Evolutionary conservation across 257 asterid species (phyloP), one percentile per base, ranked within the genome.

Genomic region (Solanum pinnatisectum): DNA sequence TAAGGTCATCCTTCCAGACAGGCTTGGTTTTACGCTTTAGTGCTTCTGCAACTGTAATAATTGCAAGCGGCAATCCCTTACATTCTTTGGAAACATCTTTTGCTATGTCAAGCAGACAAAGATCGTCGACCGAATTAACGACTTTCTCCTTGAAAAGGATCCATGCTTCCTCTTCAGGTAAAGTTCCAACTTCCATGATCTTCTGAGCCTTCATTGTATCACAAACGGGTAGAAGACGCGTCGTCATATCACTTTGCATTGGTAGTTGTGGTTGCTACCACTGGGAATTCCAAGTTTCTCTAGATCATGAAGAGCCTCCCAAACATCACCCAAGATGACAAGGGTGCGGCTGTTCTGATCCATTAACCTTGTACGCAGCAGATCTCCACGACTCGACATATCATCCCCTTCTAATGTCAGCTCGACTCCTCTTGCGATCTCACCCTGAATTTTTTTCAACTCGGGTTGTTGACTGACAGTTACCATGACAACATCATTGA

Each of bases 41-140:
- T 16, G 88, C 87, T 30, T 33, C 60, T 18, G 83, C 88, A 27
- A 68, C 77, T 42, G 27, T 40, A 14, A 67, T 30, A 37, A 89
- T 71, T 63, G 72, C 90, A 42, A 89, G 81, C 4, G 90, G 90
- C 39, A 89, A 16, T 12, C 89, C 90, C 63, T 40, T 27, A 39
- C 87, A 89, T 52, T 89, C 87, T 14, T 46, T 5, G 5, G 87
- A 56, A 16, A 86, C 86, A 2, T 46, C 46, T 81, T 70, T 2
- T 8, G 85, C 87, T 14, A 32, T 56, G 22, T 1, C 15, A 40
- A 2, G 9, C 4, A 44, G 18, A 25, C 30, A 18, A 76, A 23
- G 40, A 23, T 6, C 65, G 3, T 36, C 39, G 27, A 22, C 25
- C 7, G 77, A 39, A 70, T 65, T 68, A 44, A 68, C 85, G 2